Conservation (phyloP, 805 yeast species). For the Scheffersomyces stipitis region DNA sequence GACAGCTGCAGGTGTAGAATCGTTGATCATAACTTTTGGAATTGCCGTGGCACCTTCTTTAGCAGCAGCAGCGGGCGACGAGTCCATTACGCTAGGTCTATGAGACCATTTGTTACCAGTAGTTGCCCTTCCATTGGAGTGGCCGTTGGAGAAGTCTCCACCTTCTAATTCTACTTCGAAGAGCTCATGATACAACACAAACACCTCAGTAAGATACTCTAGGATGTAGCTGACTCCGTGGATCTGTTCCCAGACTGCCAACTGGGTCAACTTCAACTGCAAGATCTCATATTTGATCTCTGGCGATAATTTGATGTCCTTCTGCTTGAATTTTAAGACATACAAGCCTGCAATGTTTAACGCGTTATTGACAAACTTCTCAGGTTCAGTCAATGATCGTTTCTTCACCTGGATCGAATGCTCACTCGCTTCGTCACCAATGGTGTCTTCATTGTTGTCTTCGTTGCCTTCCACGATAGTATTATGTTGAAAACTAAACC, state of each 20-base stretch:
- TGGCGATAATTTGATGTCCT: conserved; percentile 21
- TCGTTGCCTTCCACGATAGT: conserved; percentile 1
- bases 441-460: conserved; percentile 1
- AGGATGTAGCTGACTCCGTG: conserved; percentile 58
- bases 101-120: conserved; percentile 30
- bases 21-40: neutral
- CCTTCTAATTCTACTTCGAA: conserved; percentile 34
- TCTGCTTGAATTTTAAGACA: conserved; percentile 26
- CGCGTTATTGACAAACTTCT: conserved; percentile 55
- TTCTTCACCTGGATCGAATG: neutral
- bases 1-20: conserved; percentile 3
- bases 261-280: conserved; percentile 72
- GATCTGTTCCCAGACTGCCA: conserved; percentile 64
- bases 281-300: conserved; percentile 49
- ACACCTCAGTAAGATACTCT: conserved; percentile 65
- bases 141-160: neutral
- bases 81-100: conserved; percentile 43
- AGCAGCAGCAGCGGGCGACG: conserved; percentile 8
- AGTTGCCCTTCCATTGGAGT: conserved; percentile 1
- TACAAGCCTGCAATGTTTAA: conserved; percentile 42
- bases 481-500: neutral
- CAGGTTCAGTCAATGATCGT: conserved; percentile 42
- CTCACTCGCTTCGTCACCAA: neutral
- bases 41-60: neutral
- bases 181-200: conserved; percentile 53